Evolutionary conservation across 1,139 yeast genomes (phyloP).

Genomic region (Waltiozyma sp.): DNA sequence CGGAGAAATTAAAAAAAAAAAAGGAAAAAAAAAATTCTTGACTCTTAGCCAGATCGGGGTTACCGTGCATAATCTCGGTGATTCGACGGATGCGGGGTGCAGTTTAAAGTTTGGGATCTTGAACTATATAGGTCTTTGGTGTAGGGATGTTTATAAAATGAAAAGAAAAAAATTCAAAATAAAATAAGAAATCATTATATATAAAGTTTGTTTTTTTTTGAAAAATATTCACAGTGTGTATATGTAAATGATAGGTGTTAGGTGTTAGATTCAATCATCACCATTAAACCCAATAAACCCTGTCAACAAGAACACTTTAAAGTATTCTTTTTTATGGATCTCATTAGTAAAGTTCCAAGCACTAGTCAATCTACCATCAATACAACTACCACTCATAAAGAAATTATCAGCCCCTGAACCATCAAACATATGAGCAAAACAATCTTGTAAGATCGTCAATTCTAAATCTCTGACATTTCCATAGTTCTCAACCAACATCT

Average conservation of each 20-base stretch:
- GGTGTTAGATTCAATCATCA: slow-evolving; percentile 26
- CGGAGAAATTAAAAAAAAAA: too few species aligned
- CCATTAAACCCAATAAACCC: slow-evolving; percentile 75
- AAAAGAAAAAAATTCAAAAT: too few species aligned
- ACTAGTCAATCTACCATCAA: slow-evolving; percentile 65
- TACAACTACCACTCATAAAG: slow-evolving; percentile 71
- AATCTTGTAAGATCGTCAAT: slow-evolving; percentile 47
- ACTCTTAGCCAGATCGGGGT: too few species aligned
- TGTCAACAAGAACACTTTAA: slow-evolving; percentile 49
- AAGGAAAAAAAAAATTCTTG: too few species aligned
- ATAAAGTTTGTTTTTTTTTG: too few species aligned
- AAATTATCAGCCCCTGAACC: slow-evolving; percentile 72
- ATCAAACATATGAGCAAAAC: slow-evolving; percentile 66
- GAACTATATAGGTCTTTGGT: too few species aligned
- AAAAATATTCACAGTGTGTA: too few species aligned
- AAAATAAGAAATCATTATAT: slow-evolving; percentile 58
- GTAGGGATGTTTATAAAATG: too few species aligned
- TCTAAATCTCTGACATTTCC: slow-evolving; percentile 36
- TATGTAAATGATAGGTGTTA: too few species aligned
- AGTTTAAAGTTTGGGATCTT: too few species aligned
- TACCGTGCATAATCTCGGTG: too few species aligned
- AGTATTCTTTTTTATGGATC: slow-evolving; percentile 51
- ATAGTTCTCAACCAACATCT: slow-evolving; percentile 29
- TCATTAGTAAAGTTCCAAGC: slow-evolving; percentile 76
- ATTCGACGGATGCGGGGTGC: too few species aligned